Conservation (phyloP, 2,329 filamentous ascomycete species). For the Tolypocladium amazonense region DNA sequence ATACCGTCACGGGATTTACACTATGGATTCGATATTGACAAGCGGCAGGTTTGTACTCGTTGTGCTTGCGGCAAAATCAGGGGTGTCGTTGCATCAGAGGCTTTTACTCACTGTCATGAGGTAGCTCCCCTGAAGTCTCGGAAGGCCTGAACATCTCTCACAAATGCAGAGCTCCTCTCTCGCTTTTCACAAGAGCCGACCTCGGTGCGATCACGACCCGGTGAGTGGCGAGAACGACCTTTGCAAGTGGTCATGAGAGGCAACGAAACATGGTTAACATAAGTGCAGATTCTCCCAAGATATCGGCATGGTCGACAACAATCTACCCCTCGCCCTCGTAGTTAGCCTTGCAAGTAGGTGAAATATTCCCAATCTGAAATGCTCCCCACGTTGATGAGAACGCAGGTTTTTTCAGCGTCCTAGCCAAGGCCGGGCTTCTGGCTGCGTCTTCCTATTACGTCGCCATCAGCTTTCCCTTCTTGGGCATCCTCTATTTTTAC, state of each 20-base stretch:
- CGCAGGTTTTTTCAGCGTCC: constrained; percentile 20
- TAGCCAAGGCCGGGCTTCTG: constrained; percentile 14
- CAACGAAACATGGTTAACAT: background rate
- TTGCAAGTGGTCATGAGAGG: background rate
- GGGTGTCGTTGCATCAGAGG: constrained; percentile 12
- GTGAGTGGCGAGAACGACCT: constrained; percentile 7
- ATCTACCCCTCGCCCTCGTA: constrained; percentile 23
- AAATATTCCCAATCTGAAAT: background rate
- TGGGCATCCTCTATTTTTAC: constrained; percentile 29
- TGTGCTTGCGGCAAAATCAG: constrained; percentile 14
- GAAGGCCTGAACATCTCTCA: background rate
- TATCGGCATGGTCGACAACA: constrained; percentile 27
- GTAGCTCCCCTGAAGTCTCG: background rate
- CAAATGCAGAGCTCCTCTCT: constrained; percentile 24
- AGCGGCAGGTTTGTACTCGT: constrained; percentile 15
- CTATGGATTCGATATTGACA: constrained; percentile 3
- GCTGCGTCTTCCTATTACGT: constrained; percentile 15
- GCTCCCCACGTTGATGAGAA: background rate
- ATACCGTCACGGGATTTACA: background rate
- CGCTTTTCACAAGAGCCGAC: constrained; percentile 28
- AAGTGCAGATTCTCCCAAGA: constrained; percentile 29
- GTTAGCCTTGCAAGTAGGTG: constrained; percentile 22
- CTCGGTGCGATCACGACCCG: constrained; percentile 29
- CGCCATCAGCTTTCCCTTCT: constrained; percentile 30
- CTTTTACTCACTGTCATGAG: constrained; percentile 13